Evolutionary conservation across 441 rosid genomes (phyloP).

Genomic region (Dalechampia spathulata): DNA sequence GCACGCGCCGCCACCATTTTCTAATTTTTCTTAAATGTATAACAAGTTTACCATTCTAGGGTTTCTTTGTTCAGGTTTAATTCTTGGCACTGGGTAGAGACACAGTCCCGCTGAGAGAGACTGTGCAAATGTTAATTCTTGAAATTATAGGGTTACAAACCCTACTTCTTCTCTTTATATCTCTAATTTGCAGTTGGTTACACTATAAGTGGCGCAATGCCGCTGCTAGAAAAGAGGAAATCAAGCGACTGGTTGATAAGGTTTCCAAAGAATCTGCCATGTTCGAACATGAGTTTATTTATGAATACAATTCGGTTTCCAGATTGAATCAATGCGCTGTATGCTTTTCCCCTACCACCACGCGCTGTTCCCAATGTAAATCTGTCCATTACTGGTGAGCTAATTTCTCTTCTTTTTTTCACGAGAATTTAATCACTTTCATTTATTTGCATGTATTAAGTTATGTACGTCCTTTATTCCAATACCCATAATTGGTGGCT

Average conservation of each 20-base stretch:
- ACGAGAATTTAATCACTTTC: too few relatives aligned
- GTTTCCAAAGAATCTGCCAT: constrained; percentile 17
- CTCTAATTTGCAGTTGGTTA: constrained; percentile 3
- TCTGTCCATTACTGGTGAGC: constrained; percentile 76
- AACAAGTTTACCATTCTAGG: constrained; percentile 16
- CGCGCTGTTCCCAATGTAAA: constrained; percentile 95
- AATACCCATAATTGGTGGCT: too few relatives aligned
- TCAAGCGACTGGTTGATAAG: constrained; percentile 20
- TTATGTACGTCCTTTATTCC: too few relatives aligned
- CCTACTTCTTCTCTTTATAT: constrained; percentile 8
- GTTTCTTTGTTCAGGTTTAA: constrained; percentile 17
- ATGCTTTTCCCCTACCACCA: constrained; percentile 67
- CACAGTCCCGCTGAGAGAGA: too few relatives aligned
- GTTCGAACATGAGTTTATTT: constrained; percentile 10
- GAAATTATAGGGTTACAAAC: constrained; percentile 18
- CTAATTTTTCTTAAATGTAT: constrained; percentile 14
- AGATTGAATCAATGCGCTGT: constrained; percentile 39
- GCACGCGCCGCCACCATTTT: neutral
- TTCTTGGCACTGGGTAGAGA: constrained; percentile 20
- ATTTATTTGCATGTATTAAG: neutral
- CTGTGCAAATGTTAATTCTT: constrained; percentile 14
- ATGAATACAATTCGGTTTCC: constrained; percentile 7
- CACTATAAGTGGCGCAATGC: constrained; percentile 20
- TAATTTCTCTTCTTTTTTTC: constrained; percentile 6
- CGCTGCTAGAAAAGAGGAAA: constrained; percentile 21